Evolutionary conservation across 768 basidiomycete genomes (phyloP).

Genomic region (Gelatoporia subvermispora): DNA sequence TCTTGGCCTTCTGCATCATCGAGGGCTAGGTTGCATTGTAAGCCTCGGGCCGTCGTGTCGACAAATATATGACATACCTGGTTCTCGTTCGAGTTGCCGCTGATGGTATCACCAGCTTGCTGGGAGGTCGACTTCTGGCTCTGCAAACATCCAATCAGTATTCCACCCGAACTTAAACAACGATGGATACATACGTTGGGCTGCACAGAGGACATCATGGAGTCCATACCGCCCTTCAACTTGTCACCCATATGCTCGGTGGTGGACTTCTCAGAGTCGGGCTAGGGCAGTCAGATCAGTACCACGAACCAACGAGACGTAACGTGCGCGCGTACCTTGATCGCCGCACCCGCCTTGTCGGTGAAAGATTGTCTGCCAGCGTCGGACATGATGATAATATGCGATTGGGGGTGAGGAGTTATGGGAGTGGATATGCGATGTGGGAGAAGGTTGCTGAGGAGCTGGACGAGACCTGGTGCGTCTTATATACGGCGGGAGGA

Average conservation of each 20-base stretch:
- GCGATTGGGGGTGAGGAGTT: neutral
- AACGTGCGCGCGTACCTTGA: constrained; percentile 24
- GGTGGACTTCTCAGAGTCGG: constrained; percentile 33
- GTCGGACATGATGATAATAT: constrained; percentile 28
- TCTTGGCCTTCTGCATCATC: constrained; percentile 29
- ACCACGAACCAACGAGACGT: neutral
- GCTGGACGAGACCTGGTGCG: neutral
- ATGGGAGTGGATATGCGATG: neutral
- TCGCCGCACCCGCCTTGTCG: constrained; percentile 28
- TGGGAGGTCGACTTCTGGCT: constrained; percentile 32
- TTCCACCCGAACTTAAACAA: neutral
- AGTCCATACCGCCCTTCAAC: constrained; percentile 30
- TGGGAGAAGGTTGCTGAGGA: neutral
- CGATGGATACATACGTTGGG: constrained; percentile 16
- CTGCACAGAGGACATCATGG: constrained; percentile 23
- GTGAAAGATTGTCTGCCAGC: constrained; percentile 28
- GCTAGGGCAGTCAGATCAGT: constrained; percentile 11
- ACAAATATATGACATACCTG: constrained; percentile 7
- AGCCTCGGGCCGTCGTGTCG: neutral
- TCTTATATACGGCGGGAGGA: neutral
- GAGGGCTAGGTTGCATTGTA: constrained; percentile 15
- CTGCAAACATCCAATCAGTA: constrained; percentile 8
- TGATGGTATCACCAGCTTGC: constrained; percentile 30
- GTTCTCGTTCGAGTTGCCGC: constrained; percentile 26
- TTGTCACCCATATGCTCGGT: constrained; percentile 34